Evolutionary conservation across 1,284 basidiomycete species (phyloP).

Genomic region (Thecaphora thlaspeos): DNA sequence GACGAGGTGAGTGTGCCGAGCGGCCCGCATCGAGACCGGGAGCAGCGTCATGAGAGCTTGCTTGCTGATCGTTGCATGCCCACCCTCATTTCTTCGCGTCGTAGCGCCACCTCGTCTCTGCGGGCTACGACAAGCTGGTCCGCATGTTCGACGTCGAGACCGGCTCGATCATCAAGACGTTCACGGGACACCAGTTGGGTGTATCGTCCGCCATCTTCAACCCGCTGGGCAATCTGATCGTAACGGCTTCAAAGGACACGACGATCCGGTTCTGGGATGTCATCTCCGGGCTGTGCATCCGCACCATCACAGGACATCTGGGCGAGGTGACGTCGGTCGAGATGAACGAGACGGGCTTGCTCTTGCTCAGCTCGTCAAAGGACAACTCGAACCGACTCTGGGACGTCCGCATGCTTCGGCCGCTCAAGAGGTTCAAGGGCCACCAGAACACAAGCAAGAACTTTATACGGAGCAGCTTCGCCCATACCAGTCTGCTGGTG

Average conservation of each 20-base stretch:
- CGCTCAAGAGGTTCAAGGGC: constrained; percentile 61
- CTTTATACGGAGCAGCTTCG: constrained; percentile 61
- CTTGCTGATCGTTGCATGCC: too few species aligned
- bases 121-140: constrained; percentile 62
- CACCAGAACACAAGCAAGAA: constrained; percentile 63
- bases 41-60: too few species aligned
- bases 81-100: too few species aligned
- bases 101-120: constrained; percentile 59
- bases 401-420: constrained; percentile 52
- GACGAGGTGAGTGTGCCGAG: constrained; percentile 43
- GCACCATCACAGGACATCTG: constrained; percentile 60
- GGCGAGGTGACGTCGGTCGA: constrained; percentile 62
- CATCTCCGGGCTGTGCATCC: constrained; percentile 60
- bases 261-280: constrained; percentile 62
- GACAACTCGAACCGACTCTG: constrained; percentile 60
- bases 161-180: constrained; percentile 60
- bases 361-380: constrained; percentile 61
- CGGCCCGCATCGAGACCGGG: too few species aligned
- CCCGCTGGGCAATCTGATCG: constrained; percentile 60
- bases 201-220: constrained; percentile 60
- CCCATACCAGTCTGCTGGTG: constrained; percentile 59
- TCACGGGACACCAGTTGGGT: constrained; percentile 61
- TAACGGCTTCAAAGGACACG: constrained; percentile 61
- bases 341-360: constrained; percentile 60
- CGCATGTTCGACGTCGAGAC: constrained; percentile 61